Percentiles rank a stretch among this genome's conserved stretches.
These are phyloP conservation scores for Claviceps humidiphila DNA, from an alignment of 2,329 filamentous ascomycete genomes.

Conservation along the genomic window DNA sequence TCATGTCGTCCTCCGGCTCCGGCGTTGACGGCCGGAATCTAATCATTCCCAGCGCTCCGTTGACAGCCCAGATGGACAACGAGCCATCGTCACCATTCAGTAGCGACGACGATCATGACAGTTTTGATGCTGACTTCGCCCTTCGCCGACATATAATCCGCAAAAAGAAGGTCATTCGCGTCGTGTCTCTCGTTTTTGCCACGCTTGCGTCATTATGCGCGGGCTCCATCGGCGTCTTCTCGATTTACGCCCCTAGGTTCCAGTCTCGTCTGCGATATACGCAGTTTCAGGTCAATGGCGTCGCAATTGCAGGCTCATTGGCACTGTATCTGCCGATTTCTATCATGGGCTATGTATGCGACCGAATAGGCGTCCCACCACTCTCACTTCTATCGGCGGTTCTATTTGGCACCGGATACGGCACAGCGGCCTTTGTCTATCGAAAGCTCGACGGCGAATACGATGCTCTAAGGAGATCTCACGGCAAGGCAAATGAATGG, in stretches of 20 bases:
- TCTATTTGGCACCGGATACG: conserved; percentile 70
- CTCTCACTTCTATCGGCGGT: conserved; percentile 59
- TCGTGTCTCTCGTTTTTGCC: conserved; percentile 39
- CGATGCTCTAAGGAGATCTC: conserved; percentile 16
- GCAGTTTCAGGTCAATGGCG: conserved; percentile 82
- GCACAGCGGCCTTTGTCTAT: conserved; percentile 71
- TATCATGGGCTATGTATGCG: conserved; percentile 79
- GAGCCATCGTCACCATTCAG: conserved; percentile 2
- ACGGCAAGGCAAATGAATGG: conserved; percentile 38
- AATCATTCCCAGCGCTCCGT: background rate
- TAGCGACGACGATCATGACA: conserved; percentile 4
- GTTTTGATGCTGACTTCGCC: conserved; percentile 8
- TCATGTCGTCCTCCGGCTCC: conserved; percentile 2
- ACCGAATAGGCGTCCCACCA: conserved; percentile 69
- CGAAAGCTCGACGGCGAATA: conserved; percentile 35
- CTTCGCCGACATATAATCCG: conserved; percentile 13
- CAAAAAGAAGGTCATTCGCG: conserved; percentile 23
- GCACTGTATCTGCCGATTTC: conserved; percentile 89
- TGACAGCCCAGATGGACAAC: background rate
- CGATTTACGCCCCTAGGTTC: conserved; percentile 83
- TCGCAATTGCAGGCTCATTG: conserved; percentile 76
- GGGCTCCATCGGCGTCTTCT: conserved; percentile 86
- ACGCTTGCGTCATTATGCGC: conserved; percentile 58
- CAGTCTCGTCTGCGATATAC: conserved; percentile 76
- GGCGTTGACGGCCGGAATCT: conserved; percentile 1